A percentile compares a stretch with the other conserved stretches of the same genome.
Evolutionary conservation across 805 yeast species (phyloP).

Genomic region (Pichia phayaonensis): DNA sequence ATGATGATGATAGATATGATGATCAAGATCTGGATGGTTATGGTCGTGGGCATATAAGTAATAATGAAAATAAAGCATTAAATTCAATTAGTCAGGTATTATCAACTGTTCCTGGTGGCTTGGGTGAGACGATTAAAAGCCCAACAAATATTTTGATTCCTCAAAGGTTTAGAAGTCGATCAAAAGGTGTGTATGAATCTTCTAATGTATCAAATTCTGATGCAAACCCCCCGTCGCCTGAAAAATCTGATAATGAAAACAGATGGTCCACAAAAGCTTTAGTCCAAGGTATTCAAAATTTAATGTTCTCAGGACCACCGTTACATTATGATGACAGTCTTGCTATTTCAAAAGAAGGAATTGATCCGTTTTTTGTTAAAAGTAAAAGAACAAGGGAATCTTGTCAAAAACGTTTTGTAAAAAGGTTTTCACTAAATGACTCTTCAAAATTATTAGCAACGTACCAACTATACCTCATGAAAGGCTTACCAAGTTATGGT

Average conservation of each 20-base stretch:
- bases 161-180: not conserved
- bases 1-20: not conserved
- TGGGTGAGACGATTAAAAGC: not conserved
- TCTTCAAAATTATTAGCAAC: slow-evolving; percentile 51
- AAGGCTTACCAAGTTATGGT: slow-evolving; percentile 76
- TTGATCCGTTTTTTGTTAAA: slow-evolving; percentile 43
- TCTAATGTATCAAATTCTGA: not conserved
- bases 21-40: not conserved
- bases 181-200: slow-evolving; percentile 1
- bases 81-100: not conserved
- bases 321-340: slow-evolving; percentile 47
- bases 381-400: slow-evolving; percentile 35
- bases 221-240: not conserved
- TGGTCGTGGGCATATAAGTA: not conserved
- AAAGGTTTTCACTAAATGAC: slow-evolving; percentile 56
- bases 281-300: slow-evolving; percentile 24
- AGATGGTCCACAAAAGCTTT: slow-evolving; percentile 23
- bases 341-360: slow-evolving; percentile 32
- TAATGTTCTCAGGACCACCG: slow-evolving; percentile 18
- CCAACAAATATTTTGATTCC: not conserved
- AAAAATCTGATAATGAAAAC: not conserved
- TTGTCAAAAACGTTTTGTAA: slow-evolving; percentile 22
- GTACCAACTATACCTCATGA: slow-evolving; percentile 61
- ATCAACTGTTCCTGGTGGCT: not conserved
- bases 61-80: not conserved